phyloP scores from a whole-genome alignment of 1,284 basidiomycete species.

The Rhizoctonia solani region DNA sequence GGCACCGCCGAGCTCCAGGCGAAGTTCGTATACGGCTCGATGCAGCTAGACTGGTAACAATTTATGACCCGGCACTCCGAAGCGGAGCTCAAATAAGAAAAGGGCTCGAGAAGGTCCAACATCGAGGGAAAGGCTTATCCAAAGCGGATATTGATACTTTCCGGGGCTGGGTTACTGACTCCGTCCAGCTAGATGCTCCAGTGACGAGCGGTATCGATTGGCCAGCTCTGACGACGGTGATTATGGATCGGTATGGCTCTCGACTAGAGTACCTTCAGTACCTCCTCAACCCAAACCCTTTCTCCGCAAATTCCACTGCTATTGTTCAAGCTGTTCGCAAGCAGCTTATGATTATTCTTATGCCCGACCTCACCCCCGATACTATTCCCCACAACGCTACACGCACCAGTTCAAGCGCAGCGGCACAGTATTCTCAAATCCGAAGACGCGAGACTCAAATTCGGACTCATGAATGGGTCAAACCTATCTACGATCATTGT shows the following conservation, averaged over 20 bases:
- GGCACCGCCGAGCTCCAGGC: slow-evolving; percentile 46
- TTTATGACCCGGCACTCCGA: slow-evolving; percentile 51
- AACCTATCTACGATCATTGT: slow-evolving; percentile 16
- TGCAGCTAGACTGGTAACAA: slow-evolving; percentile 49
- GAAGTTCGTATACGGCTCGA: slow-evolving; percentile 51
- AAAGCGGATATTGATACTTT: slow-evolving; percentile 8
- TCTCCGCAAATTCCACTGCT: slow-evolving; percentile 21
- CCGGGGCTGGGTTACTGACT: slow-evolving; percentile 38
- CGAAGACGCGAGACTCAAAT: slow-evolving; percentile 10
- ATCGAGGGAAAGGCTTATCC: slow-evolving; percentile 42
- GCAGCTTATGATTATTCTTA: slow-evolving; percentile 48
- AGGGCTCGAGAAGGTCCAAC: slow-evolving; percentile 46
- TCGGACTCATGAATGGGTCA: slow-evolving; percentile 1
- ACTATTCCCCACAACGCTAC: slow-evolving; percentile 21
- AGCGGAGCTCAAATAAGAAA: no score
- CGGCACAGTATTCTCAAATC: not conserved
- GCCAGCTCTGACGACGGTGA: slow-evolving; percentile 48
- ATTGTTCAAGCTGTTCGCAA: slow-evolving; percentile 39
- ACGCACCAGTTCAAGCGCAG: not conserved
- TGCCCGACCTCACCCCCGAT: slow-evolving; percentile 46
- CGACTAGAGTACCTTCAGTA: slow-evolving; percentile 51
- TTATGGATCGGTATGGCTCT: slow-evolving; percentile 51
- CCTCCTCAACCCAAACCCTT: slow-evolving; percentile 43
- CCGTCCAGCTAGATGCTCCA: slow-evolving; percentile 39
- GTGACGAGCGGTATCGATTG: slow-evolving; percentile 51